phyloP scores from a whole-genome alignment of 345 rosid species.

The Gossypium stocksii region DNA sequence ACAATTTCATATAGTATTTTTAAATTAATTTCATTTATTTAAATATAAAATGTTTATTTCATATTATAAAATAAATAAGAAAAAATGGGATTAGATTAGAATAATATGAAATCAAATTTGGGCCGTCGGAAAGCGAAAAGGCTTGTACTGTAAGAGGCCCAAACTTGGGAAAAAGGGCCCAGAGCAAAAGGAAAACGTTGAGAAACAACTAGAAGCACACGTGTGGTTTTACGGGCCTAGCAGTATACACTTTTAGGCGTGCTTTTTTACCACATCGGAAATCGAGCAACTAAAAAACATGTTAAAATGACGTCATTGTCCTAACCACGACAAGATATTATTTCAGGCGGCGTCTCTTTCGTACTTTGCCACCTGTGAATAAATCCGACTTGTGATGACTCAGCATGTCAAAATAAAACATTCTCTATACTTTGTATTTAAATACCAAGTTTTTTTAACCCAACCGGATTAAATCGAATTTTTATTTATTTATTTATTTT shows the following conservation, averaged over 20 bases:
- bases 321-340: background rate
- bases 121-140: no score
- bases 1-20: no score
- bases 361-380: background rate
- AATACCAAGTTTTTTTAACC: no score
- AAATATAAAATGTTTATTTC: no score
- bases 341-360: constrained; percentile 18
- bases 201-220: constrained; percentile 17
- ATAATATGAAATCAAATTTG: background rate
- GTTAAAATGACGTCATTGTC: constrained; percentile 18
- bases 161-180: background rate
- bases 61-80: no score
- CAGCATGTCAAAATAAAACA: background rate
- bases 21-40: no score
- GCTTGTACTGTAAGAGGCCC: background rate
- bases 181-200: constrained; percentile 1
- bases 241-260: constrained; percentile 3
- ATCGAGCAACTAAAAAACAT: background rate
- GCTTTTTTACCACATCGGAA: background rate
- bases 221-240: background rate
- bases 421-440: no score
- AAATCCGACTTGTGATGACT: background rate
- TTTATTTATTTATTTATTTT: no score
- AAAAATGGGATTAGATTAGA: no score
- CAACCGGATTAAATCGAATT: no score